A percentile compares a stretch with the other conserved stretches of the same genome.
Evolutionary conservation across 495 filamentous ascomycete species (phyloP).

Genomic region (Filosporella fistucella): DNA sequence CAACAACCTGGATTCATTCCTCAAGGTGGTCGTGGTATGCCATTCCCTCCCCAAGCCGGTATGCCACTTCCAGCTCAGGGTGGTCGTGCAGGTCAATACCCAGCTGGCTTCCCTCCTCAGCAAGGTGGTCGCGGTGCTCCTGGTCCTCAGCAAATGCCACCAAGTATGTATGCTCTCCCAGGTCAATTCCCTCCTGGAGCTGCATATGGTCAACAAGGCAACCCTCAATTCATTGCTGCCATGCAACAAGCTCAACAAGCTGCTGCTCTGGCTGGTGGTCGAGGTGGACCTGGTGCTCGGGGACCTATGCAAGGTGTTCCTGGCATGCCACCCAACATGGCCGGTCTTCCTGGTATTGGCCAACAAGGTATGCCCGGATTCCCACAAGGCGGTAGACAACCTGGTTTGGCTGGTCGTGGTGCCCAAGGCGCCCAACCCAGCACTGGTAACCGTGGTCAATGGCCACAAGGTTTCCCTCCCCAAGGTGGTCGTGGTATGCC

Average conservation of each 20-base stretch:
- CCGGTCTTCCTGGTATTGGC: conserved; percentile 34
- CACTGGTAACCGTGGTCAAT: too few species aligned
- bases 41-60: conserved; percentile 76
- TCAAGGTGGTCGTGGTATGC: conserved; percentile 71
- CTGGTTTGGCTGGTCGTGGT: conserved; percentile 35
- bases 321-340: conserved; percentile 59
- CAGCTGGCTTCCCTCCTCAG: conserved; percentile 66
- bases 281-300: conserved; percentile 67
- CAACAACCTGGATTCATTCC: conserved; percentile 75
- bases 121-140: conserved; percentile 80
- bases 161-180: conserved; percentile 70
- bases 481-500: conserved; percentile 30
- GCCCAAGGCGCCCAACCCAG: conserved; percentile 35
- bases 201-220: conserved; percentile 41
- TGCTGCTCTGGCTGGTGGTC: conserved; percentile 59
- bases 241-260: conserved; percentile 65
- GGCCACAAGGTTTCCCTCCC: conserved; percentile 35
- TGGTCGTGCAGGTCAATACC: conserved; percentile 79
- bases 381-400: conserved; percentile 40
- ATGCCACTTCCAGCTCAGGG: conserved; percentile 83
- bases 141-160: conserved; percentile 71
- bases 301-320: conserved; percentile 72
- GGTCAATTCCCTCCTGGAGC: conserved; percentile 69
- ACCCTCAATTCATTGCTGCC: conserved; percentile 51
- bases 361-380: conserved; percentile 64